These are phyloP conservation scores for Penicillium sclerotigenum DNA, from an alignment of 2,329 filamentous ascomycete genomes.

Conservation along the genomic window DNA sequence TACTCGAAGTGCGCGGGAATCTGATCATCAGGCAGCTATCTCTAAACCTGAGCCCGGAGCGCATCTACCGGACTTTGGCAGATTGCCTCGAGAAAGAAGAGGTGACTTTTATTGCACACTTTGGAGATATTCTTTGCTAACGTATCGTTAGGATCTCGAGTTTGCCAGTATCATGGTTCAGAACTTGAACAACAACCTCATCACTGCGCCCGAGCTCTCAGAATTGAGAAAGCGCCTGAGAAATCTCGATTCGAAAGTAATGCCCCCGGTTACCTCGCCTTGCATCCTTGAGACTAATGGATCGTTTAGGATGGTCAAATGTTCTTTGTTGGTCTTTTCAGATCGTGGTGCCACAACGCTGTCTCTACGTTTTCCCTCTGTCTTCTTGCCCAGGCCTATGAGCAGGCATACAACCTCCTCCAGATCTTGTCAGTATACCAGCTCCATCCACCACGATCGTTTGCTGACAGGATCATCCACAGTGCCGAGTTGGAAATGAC, in stretches of 20 bases:
- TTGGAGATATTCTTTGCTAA: constrained; percentile 6
- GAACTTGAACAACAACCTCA: constrained; percentile 97
- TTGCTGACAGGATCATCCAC: constrained; percentile 25
- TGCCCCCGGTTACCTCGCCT: not conserved
- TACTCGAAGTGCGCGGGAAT: constrained; percentile 90
- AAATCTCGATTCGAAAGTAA: constrained; percentile 80
- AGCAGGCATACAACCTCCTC: constrained; percentile 92
- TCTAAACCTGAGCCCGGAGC: constrained; percentile 85
- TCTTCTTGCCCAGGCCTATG: constrained; percentile 91
- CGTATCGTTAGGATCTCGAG: constrained; percentile 68
- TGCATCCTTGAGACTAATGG: constrained; percentile 16
- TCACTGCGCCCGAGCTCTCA: constrained; percentile 89
- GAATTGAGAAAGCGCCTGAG: constrained; percentile 86
- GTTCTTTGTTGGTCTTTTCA: constrained; percentile 90
- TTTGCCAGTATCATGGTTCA: constrained; percentile 99
- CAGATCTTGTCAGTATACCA: constrained; percentile 77
- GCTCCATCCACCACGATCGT: not conserved
- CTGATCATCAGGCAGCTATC: constrained; percentile 95
- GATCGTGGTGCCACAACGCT: constrained; percentile 97
- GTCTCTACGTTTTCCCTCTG: constrained; percentile 97
- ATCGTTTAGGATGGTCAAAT: constrained; percentile 75
- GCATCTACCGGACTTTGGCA: constrained; percentile 91
- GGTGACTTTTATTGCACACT: constrained; percentile 24
- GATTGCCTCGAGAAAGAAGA: constrained; percentile 98
- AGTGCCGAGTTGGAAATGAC: constrained; percentile 98